These are phyloP conservation scores for Umbelopsis isabellina DNA, from an alignment of 192 early-diverging fungal species.

Conservation along the genomic window DNA sequence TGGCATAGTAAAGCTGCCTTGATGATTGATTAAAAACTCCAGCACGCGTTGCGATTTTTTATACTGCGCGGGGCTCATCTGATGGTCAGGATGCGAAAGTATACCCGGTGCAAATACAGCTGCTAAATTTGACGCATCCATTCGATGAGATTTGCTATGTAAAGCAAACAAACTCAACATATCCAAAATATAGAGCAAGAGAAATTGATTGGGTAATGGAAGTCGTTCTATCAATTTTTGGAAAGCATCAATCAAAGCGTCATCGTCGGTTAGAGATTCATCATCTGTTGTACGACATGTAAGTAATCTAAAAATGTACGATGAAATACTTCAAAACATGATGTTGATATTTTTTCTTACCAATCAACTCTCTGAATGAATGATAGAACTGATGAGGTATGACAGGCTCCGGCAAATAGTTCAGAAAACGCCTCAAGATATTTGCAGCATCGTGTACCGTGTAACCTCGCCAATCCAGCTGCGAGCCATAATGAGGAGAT, in stretches of 20 bases:
- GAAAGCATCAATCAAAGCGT: constrained; percentile 45
- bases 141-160: constrained; percentile 57
- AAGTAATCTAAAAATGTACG: not conserved
- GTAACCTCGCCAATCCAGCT: constrained; percentile 66
- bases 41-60: constrained; percentile 68
- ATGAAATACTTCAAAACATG: not conserved
- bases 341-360: constrained; percentile 27
- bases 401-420: constrained; percentile 71
- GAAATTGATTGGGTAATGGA: constrained; percentile 60
- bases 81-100: constrained; percentile 66
- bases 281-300: constrained; percentile 31
- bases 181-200: constrained; percentile 71
- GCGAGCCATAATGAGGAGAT: constrained; percentile 63
- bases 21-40: constrained; percentile 69
- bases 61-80: constrained; percentile 74
- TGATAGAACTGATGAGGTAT: constrained; percentile 67
- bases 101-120: constrained; percentile 76
- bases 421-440: constrained; percentile 70
- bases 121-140: constrained; percentile 74
- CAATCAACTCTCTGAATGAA: constrained; percentile 62
- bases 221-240: constrained; percentile 58
- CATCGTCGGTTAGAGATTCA: constrained; percentile 27
- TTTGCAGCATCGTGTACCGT: constrained; percentile 81
- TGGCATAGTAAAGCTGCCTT: constrained; percentile 47
- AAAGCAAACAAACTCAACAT: constrained; percentile 56